These are phyloP conservation scores for Silene latifolia DNA, from an alignment of 148 eudicot genomes.

Conservation along the genomic window DNA sequence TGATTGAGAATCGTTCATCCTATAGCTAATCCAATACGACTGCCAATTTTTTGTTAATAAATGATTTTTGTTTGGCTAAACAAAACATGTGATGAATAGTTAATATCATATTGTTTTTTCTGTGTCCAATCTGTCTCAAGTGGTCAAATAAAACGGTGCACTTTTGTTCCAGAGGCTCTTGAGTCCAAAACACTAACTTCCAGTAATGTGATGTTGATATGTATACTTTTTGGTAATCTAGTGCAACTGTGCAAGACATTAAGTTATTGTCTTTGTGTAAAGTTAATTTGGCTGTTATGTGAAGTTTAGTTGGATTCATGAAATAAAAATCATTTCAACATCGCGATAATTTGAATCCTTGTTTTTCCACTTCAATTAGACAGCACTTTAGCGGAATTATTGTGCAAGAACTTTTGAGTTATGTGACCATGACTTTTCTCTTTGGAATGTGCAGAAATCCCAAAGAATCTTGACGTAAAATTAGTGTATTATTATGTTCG, in stretches of 20 bases:
- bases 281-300: background rate
- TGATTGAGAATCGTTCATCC: background rate
- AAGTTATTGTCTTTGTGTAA: background rate
- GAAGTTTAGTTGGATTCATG: background rate
- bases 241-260: background rate
- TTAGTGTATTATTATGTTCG: background rate
- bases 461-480: background rate
- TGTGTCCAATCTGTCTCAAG: background rate
- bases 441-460: constrained; percentile 5
- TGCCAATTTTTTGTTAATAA: background rate
- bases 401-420: constrained; percentile 13
- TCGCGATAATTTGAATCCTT: background rate
- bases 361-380: background rate
- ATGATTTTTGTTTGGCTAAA: constrained; percentile 3
- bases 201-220: constrained; percentile 12
- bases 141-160: constrained; percentile 27
- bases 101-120: background rate
- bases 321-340: background rate
- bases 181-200: background rate
- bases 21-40: background rate
- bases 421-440: background rate
- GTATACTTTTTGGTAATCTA: background rate
- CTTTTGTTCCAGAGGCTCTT: background rate
- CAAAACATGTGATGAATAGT: background rate
- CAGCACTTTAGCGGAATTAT: constrained; percentile 1